Conservation (phyloP, 495 filamentous ascomycete species). For the Penicillium ochrochloron region DNA sequence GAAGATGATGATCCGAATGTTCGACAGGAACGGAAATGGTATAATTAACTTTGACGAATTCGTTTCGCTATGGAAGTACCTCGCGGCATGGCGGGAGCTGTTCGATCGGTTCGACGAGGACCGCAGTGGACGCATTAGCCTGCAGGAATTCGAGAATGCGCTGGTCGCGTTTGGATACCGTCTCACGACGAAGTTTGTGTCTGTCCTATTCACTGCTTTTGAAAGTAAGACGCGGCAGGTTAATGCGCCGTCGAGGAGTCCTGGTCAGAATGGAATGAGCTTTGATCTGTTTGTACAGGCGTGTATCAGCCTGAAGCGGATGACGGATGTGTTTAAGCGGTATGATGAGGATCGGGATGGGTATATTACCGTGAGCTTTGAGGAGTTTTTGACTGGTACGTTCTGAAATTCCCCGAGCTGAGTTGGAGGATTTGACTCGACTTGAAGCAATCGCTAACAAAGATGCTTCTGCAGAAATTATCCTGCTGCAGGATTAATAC, state of each 20-base stretch:
- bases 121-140: conserved; percentile 80
- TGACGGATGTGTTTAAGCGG: conserved; percentile 99
- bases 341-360: conserved; percentile 98
- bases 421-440: not conserved
- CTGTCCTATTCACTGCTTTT: conserved; percentile 75
- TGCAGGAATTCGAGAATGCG: conserved; percentile 87
- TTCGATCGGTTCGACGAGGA: conserved; percentile 97
- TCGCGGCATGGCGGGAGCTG: conserved; percentile 88
- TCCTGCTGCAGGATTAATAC: conserved; percentile 47
- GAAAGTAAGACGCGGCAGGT: conserved; percentile 52
- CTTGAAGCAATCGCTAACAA: conserved; percentile 9
- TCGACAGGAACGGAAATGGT: conserved; percentile 84
- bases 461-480: conserved; percentile 35
- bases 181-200: conserved; percentile 79
- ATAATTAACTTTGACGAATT: conserved; percentile 96
- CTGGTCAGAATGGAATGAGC: conserved; percentile 70
- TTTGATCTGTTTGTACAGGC: conserved; percentile 98
- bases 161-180: conserved; percentile 94
- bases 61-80: conserved; percentile 89
- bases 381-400: conserved; percentile 75
- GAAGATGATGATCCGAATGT: conserved; percentile 99
- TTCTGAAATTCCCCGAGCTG: not conserved
- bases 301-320: conserved; percentile 92
- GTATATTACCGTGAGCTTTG: conserved; percentile 82
- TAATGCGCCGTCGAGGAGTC: conserved; percentile 26